phyloP scores from a whole-genome alignment of 2,329 filamentous ascomycete genomes.

The Exophiala phaeomuriformis region DNA sequence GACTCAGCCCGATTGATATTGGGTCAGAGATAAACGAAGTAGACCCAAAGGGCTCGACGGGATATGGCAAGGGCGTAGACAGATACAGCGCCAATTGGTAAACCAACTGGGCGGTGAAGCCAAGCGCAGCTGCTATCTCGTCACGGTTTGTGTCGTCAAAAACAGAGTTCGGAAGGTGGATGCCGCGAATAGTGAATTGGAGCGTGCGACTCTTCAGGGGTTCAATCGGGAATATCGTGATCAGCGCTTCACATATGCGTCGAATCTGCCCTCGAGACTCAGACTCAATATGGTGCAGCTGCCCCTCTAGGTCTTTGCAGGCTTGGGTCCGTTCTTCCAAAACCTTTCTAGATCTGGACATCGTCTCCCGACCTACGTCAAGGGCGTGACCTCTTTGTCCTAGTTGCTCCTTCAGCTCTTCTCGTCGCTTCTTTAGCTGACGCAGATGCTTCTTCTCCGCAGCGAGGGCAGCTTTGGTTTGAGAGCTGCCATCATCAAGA shows the following conservation, averaged over 20 bases:
- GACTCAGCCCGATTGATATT: conserved; percentile 49
- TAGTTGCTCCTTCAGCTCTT: conserved; percentile 40
- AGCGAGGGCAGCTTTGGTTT: conserved; percentile 13
- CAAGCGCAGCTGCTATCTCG: conserved; percentile 69
- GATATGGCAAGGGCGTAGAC: conserved; percentile 69
- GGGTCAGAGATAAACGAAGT: conserved; percentile 69
- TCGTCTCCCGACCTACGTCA: conserved; percentile 7
- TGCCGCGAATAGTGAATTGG: conserved; percentile 72
- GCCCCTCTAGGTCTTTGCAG: conserved; percentile 9
- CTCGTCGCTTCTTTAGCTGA: conserved; percentile 30
- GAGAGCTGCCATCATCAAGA: conserved; percentile 31
- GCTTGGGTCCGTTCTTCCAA: conserved; percentile 7
- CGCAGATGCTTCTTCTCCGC: conserved; percentile 24
- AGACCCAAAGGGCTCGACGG: conserved; percentile 64
- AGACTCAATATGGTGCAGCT: conserved; percentile 38
- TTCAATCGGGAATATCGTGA: conserved; percentile 71
- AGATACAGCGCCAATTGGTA: conserved; percentile 76
- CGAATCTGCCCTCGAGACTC: conserved; percentile 78
- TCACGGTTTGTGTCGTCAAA: conserved; percentile 66
- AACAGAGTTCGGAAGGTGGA: conserved; percentile 71
- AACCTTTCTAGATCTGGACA: conserved; percentile 2
- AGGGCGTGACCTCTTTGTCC: conserved; percentile 26
- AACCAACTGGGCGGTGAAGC: conserved; percentile 68
- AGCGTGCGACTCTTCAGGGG: conserved; percentile 59
- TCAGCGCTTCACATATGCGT: conserved; percentile 77